These are phyloP conservation scores for Venturia asperata DNA, from an alignment of 2,329 filamentous ascomycete species.

Conservation along the genomic window DNA sequence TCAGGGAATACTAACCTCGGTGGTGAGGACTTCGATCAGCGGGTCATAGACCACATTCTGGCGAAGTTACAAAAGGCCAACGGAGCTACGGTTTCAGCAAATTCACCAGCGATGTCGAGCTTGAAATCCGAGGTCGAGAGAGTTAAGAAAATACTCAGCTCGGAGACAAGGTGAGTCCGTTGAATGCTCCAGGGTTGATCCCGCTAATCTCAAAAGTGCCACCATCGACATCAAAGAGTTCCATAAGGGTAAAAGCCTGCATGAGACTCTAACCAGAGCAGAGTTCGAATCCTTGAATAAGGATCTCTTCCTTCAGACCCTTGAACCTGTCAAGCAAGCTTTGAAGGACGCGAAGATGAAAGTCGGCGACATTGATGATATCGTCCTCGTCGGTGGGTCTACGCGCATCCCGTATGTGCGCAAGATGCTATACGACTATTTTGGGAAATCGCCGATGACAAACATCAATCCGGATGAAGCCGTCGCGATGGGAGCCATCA, in stretches of 20 bases:
- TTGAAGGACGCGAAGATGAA: slow-evolving; percentile 16
- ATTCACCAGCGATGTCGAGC: neutral
- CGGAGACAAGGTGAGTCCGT: neutral
- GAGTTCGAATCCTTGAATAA: slow-evolving; percentile 15
- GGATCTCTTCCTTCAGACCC: slow-evolving; percentile 14
- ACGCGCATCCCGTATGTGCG: slow-evolving; percentile 14
- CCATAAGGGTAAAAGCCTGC: neutral
- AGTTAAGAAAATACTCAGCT: slow-evolving; percentile 12
- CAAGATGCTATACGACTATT: slow-evolving; percentile 13
- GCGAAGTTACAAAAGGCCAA: neutral
- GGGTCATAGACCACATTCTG: slow-evolving; percentile 7
- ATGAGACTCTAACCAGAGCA: slow-evolving; percentile 14
- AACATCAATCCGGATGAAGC: slow-evolving; percentile 17
- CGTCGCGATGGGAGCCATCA: slow-evolving; percentile 12
- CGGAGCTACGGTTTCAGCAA: slow-evolving; percentile 9
- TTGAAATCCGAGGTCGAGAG: slow-evolving; percentile 13
- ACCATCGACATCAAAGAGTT: slow-evolving; percentile 3
- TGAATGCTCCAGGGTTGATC: neutral
- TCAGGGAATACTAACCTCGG: slow-evolving; percentile 13
- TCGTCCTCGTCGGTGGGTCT: slow-evolving; percentile 15
- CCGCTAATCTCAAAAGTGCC: neutral
- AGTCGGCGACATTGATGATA: slow-evolving; percentile 11
- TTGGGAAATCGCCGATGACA: slow-evolving; percentile 12
- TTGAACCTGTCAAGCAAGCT: slow-evolving; percentile 15
- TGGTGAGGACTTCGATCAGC: slow-evolving; percentile 15